A percentile compares a stretch with the other conserved stretches of the same genome.
Evolutionary conservation across 139 green algal genomes (phyloP).

Genomic region (Volvox reticuliferus): DNA sequence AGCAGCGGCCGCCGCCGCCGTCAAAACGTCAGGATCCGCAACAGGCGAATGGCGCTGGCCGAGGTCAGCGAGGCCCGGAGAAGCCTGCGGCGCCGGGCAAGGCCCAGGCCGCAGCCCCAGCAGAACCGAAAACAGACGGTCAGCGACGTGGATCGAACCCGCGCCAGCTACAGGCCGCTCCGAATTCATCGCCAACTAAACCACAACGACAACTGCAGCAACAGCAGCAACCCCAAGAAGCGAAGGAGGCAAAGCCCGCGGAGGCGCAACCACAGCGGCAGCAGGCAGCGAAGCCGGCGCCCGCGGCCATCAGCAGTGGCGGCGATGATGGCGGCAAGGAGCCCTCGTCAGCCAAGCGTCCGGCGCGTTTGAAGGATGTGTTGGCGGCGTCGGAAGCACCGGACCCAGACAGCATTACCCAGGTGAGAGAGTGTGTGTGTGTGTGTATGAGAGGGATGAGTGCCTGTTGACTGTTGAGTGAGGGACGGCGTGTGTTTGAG

Average conservation of each 20-base stretch:
- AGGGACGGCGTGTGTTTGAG: not conserved
- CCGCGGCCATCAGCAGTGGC: not conserved
- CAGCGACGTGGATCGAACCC: no score
- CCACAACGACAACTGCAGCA: not conserved
- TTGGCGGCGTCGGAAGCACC: not conserved
- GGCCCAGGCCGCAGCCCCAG: no score
- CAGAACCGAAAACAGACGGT: no score
- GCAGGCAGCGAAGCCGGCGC: not conserved
- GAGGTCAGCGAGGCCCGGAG: no score
- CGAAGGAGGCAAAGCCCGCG: no score
- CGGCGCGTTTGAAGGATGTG: not conserved
- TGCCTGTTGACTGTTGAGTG: no score
- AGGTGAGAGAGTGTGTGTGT: not conserved
- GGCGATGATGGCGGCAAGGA: not conserved
- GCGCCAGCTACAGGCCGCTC: no score
- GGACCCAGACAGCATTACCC: slow-evolving; percentile 22
- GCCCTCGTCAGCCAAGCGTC: not conserved
- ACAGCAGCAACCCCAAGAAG: not conserved
- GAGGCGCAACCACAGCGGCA: not conserved
- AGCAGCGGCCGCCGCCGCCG: no score
- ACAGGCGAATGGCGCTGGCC: no score
- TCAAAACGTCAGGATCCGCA: no score
- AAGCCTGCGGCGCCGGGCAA: no score
- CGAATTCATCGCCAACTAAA: not conserved
- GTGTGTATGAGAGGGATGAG: not conserved